These are phyloP conservation scores for Geranium rotundifolium DNA, from an alignment of 345 rosid genomes.

Conservation along the genomic window DNA sequence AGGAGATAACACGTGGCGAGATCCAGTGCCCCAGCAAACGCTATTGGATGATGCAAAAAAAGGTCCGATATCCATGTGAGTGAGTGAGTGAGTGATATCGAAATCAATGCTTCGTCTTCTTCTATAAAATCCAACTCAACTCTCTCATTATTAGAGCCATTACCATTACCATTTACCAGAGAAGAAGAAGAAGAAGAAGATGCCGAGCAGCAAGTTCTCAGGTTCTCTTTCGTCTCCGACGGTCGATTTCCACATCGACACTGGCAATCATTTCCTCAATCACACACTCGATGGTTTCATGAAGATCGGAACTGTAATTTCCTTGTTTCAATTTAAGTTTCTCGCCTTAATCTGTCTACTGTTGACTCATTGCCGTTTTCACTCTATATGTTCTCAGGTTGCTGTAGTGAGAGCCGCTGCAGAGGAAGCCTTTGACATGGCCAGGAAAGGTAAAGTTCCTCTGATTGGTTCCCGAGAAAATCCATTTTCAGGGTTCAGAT, in stretches of 20 bases:
- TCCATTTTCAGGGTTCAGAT: no score
- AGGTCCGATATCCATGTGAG: not conserved
- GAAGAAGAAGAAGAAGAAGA: slow-evolving; percentile 18
- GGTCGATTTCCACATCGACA: slow-evolving; percentile 57
- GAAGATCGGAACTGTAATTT: slow-evolving; percentile 67
- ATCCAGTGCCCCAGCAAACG: not conserved
- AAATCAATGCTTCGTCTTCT: no score
- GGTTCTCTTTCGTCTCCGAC: slow-evolving; percentile 50
- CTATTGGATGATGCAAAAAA: not conserved
- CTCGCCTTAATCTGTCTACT: not conserved
- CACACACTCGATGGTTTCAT: slow-evolving; percentile 66
- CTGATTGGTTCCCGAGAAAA: not conserved
- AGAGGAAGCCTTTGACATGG: slow-evolving; percentile 47
- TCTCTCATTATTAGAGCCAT: not conserved
- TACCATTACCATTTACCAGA: no score
- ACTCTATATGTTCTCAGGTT: slow-evolving; percentile 34
- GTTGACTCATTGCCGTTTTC: not conserved
- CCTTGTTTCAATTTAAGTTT: not conserved
- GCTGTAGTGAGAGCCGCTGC: slow-evolving; percentile 51
- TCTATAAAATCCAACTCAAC: no score
- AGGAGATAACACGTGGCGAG: not conserved
- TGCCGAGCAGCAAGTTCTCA: slow-evolving; percentile 52
- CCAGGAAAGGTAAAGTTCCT: slow-evolving; percentile 38
- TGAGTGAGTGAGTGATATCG: no score
- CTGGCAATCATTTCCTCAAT: slow-evolving; percentile 65